Conservation (phyloP, 768 basidiomycete genomes). For the Suillus weaverae region DNA sequence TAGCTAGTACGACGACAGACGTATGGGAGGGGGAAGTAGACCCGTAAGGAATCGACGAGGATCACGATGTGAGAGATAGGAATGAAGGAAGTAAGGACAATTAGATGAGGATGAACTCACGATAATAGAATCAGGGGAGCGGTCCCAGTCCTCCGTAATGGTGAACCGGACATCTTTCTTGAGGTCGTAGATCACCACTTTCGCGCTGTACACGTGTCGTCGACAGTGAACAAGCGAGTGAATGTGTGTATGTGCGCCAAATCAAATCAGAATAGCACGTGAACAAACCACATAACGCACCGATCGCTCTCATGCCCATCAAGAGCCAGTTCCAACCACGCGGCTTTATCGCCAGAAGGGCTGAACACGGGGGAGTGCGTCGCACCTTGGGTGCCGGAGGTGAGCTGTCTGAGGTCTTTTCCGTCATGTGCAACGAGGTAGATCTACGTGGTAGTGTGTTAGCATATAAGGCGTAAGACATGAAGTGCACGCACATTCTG, state of each 20-base stretch:
- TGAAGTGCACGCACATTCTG: conserved; percentile 58
- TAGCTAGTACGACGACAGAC: background rate
- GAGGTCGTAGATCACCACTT: conserved; percentile 80
- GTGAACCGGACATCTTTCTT: conserved; percentile 64
- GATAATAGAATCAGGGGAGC: conserved; percentile 54
- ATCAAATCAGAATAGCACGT: background rate
- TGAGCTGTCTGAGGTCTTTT: conserved; percentile 62
- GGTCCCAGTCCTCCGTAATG: conserved; percentile 83
- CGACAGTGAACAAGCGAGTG: background rate
- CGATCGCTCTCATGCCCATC: conserved; percentile 92
- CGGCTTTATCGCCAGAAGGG: conserved; percentile 64
- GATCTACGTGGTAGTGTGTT: conserved; percentile 43
- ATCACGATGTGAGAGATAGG: background rate
- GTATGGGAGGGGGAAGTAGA: background rate
- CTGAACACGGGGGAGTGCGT: conserved; percentile 73
- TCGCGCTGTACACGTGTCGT: conserved; percentile 45
- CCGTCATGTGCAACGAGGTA: conserved; percentile 66
- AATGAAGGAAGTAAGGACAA: background rate
- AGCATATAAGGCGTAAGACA: background rate
- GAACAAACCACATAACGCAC: conserved; percentile 29
- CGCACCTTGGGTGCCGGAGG: conserved; percentile 84
- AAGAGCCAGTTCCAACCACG: conserved; percentile 84
- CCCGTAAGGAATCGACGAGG: background rate
- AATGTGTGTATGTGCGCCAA: background rate
- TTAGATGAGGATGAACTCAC: background rate